Base-by-base conservation (phyloP, 2,329 filamentous ascomycete species). In the Monilinia vaccinii-corymbosi region DNA sequence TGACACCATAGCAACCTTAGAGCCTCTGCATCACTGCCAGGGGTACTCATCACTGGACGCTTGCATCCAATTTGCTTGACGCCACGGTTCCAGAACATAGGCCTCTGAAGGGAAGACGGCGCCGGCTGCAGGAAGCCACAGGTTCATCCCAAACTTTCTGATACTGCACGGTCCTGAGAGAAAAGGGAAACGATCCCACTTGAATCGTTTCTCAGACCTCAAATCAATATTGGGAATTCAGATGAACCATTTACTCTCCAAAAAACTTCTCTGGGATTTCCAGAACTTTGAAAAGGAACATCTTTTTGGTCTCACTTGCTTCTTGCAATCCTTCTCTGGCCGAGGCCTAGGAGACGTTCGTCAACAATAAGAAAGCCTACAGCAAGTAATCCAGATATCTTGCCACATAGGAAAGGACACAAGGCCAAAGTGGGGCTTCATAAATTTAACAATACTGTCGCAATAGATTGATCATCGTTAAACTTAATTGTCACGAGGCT, bases 111-210 rank as follows among this genome's bases (percentile, higher is more conserved):
- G 60, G 64, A 56, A 63, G 65, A 61, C 63, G 59, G 65, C 62
- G 61, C 61, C 63, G 56, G 68, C 51, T 68, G 67, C 68, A 68
- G 59, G 63, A 66, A 71, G 70, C 70, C 56, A 73, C 66, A 72
- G 68, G 72, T 73, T 73, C 68, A 67, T 71, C 64, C 69, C 66
- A 70, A 71, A 70, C 66, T 66, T 63, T 65, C 63, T 62, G 58
- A 64, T 62, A 62, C 65, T 67, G 63, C 62, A 65, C 50, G 62
- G 57, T 63, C 62, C 62, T 59, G 61, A 67, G 63, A 68, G 66
- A 65, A 67, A 68, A 69, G 66, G 68, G 67, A 70, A 64, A 70
- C 65, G 60, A 63, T 63, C 64, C 68, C 63, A 60, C 63, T 64
- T 68, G 66, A 65, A 66, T 64, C 62, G 68, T 62, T 56, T 66